A percentile compares a stretch with the other conserved stretches of the same genome.
These are phyloP conservation scores for Ogataea hybrid DNA, from an alignment of 1,139 yeast genomes.

Conservation along the genomic window DNA sequence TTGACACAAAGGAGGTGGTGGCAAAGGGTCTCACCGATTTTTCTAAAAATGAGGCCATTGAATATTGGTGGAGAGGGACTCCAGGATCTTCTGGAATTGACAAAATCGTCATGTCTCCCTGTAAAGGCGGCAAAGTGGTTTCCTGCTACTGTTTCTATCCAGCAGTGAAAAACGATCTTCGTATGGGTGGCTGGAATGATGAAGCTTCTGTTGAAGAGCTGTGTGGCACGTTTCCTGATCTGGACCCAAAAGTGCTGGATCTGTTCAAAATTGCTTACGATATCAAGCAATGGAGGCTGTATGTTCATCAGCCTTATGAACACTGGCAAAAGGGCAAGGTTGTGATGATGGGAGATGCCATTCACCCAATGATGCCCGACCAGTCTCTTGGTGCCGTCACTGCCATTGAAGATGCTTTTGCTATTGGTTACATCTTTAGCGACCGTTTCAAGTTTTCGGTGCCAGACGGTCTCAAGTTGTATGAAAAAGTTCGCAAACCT, in stretches of 20 bases:
- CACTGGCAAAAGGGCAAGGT: conserved; percentile 29
- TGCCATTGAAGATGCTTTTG: conserved; percentile 33
- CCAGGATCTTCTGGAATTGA: conserved; percentile 27
- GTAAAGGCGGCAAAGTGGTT: conserved; percentile 31
- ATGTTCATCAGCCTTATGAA: conserved; percentile 33
- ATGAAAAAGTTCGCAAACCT: conserved; percentile 31
- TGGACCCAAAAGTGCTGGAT: conserved; percentile 29
- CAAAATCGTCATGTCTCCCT: conserved; percentile 34
- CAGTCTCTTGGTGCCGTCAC: conserved; percentile 37
- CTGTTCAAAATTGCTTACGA: conserved; percentile 33
- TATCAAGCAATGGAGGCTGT: conserved; percentile 35
- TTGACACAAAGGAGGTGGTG: conserved; percentile 28
- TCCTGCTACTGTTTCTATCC: conserved; percentile 34
- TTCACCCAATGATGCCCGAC: too few species aligned
- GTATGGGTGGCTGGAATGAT: conserved; percentile 29
- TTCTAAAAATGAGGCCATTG: conserved; percentile 32
- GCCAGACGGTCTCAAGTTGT: conserved; percentile 28
- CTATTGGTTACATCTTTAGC: conserved; percentile 28
- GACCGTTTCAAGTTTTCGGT: conserved; percentile 26
- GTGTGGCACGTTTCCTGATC: conserved; percentile 23
- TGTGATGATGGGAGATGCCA: conserved; percentile 21
- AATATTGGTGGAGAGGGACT: conserved; percentile 30
- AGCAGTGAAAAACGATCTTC: conserved; percentile 16
- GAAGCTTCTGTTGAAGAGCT: conserved; percentile 29
- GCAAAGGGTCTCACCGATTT: conserved; percentile 23